Conservation (phyloP, 305 asterid species). For the Rubia occidens region DNA sequence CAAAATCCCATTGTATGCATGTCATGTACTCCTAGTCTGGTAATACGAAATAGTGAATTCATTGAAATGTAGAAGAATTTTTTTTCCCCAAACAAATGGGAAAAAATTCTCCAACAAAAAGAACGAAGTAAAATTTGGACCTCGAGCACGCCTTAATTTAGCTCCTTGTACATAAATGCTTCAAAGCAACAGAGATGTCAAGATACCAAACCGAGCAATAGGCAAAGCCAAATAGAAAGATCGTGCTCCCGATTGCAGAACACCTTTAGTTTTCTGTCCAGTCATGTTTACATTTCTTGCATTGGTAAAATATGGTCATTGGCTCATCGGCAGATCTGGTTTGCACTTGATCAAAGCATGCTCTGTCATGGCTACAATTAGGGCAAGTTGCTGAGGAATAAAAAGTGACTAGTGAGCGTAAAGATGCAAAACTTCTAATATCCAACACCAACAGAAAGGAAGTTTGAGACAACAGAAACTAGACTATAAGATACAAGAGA, state of each 20-base stretch:
- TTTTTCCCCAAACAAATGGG: no score
- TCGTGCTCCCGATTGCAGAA: not conserved
- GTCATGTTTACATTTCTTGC: slow-evolving; percentile 16
- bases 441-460: no score
- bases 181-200: no score
- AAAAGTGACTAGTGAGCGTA: not conserved
- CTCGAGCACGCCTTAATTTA: no score
- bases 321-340: slow-evolving; percentile 81
- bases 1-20: no score
- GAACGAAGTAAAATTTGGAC: no score
- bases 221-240: not conserved
- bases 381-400: slow-evolving; percentile 48
- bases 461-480: not conserved
- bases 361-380: slow-evolving; percentile 36
- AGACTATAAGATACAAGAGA: not conserved
- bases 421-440: not conserved
- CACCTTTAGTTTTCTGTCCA: slow-evolving; percentile 20
- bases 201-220: not conserved
- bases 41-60: no score
- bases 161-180: no score
- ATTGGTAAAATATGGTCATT: slow-evolving; percentile 19
- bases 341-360: slow-evolving; percentile 45
- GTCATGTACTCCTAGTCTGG: no score
- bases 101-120: no score
- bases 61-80: no score